These are phyloP conservation scores for Aspergillus sclerotialis DNA, from an alignment of 2,329 filamentous ascomycete species.

Conservation along the genomic window DNA sequence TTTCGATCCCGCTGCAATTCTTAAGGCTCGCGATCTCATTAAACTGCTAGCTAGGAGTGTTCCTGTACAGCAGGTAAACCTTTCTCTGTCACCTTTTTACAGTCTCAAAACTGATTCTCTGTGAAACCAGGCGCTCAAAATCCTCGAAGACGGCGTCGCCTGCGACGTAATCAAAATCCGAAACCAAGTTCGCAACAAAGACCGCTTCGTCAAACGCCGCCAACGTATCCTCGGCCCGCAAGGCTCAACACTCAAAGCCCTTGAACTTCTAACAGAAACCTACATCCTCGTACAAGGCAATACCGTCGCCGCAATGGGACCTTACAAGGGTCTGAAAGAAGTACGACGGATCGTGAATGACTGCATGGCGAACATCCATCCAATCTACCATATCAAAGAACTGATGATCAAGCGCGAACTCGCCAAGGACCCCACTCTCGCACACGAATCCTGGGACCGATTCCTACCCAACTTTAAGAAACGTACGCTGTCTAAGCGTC, in stretches of 20 bases:
- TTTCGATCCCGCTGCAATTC: conserved; percentile 82
- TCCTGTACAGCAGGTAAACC: conserved; percentile 65
- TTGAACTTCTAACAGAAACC: conserved; percentile 83
- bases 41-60: conserved; percentile 88
- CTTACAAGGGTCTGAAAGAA: conserved; percentile 89
- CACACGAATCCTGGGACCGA: conserved; percentile 85
- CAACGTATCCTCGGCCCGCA: conserved; percentile 89
- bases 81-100: neutral
- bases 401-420: conserved; percentile 91
- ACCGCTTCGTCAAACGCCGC: conserved; percentile 88
- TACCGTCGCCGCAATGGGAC: conserved; percentile 86
- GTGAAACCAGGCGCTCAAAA: conserved; percentile 63
- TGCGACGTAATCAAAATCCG: conserved; percentile 96
- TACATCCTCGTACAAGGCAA: conserved; percentile 97
- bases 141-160: conserved; percentile 83
- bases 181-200: conserved; percentile 84
- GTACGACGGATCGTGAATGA: conserved; percentile 84
- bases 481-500: conserved; percentile 76
- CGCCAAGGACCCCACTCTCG: conserved; percentile 79
- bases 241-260: conserved; percentile 85
- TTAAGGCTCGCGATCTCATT: conserved; percentile 90
- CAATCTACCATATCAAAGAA: conserved; percentile 89
- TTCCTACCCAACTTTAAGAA: conserved; percentile 98
- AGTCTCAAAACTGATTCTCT: conserved; percentile 2
- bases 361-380: conserved; percentile 92